These are phyloP conservation scores for Rhizopogon salebrosus DNA, from an alignment of 768 basidiomycete species.

Conservation along the genomic window DNA sequence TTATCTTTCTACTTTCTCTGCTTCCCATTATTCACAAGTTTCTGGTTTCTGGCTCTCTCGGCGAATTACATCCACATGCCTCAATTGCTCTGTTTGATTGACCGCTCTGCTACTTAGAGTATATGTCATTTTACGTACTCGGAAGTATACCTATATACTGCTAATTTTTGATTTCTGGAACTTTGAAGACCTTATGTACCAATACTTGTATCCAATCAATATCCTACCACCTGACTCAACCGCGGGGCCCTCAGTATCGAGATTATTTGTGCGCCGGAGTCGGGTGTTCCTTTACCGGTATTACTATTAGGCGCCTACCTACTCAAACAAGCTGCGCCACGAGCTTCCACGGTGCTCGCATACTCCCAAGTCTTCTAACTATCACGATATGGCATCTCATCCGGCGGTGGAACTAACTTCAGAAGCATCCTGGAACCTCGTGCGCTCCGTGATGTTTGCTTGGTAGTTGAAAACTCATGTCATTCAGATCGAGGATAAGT, in stretches of 20 bases:
- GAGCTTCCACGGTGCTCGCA: neutral
- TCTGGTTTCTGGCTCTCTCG: neutral
- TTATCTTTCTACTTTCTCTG: constrained; percentile 9
- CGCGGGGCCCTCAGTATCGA: too few relatives aligned
- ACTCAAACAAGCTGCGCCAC: neutral
- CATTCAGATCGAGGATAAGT: constrained; percentile 80
- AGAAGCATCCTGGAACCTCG: constrained; percentile 84
- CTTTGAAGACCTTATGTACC: neutral
- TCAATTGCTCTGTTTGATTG: constrained; percentile 4
- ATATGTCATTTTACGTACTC: constrained; percentile 15
- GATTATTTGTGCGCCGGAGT: too few relatives aligned
- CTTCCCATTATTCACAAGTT: neutral
- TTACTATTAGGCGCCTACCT: neutral
- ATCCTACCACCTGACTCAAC: too few relatives aligned
- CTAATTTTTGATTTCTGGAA: constrained; percentile 16
- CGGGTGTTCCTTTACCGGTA: too few relatives aligned
- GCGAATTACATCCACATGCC: constrained; percentile 27
- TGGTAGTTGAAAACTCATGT: constrained; percentile 3
- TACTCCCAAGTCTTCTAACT: neutral
- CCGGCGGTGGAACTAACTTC: constrained; percentile 77
- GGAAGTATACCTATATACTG: constrained; percentile 20
- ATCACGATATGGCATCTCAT: constrained; percentile 49
- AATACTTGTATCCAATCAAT: too few relatives aligned
- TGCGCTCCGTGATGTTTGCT: constrained; percentile 27
- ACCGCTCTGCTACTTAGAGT: constrained; percentile 8